These are phyloP conservation scores for Termitomyces sp. DNA, from an alignment of 768 basidiomycete genomes.

Conservation along the genomic window DNA sequence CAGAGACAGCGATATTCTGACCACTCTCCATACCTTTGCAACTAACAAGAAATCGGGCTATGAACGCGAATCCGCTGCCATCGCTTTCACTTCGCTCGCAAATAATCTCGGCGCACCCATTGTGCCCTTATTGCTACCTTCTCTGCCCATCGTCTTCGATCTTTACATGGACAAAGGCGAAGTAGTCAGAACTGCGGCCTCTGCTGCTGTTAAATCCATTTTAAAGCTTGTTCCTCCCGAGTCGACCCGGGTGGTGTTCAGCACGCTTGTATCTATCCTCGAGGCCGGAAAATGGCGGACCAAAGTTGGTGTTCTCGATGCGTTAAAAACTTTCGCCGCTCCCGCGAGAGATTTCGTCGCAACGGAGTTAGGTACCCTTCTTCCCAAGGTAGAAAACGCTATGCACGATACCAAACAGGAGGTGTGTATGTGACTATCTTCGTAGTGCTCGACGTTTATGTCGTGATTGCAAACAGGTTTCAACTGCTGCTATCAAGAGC, in stretches of 20 bases:
- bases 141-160: conserved; percentile 74
- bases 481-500: conserved; percentile 81
- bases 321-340: conserved; percentile 69
- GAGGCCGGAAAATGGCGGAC: conserved; percentile 90
- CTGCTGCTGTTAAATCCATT: conserved; percentile 76
- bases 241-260: conserved; percentile 63
- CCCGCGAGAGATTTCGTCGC: conserved; percentile 73
- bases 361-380: conserved; percentile 71
- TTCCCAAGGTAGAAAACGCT: conserved; percentile 82
- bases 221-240: conserved; percentile 84
- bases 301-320: conserved; percentile 90
- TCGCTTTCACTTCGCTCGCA: conserved; percentile 75
- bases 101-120: conserved; percentile 61
- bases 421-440: conserved; percentile 36
- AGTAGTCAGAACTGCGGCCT: conserved; percentile 80
- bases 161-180: conserved; percentile 93
- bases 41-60: conserved; percentile 84
- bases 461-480: conserved; percentile 44
- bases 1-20: conserved; percentile 60
- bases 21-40: conserved; percentile 62
- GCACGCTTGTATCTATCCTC: conserved; percentile 65
- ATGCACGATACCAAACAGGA: conserved; percentile 98
- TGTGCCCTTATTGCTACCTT: conserved; percentile 72
- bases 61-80: conserved; percentile 83
- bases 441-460: conserved; percentile 1